phyloP scores from a whole-genome alignment of 495 filamentous ascomycete species.

The Aspergillus sparsus region DNA sequence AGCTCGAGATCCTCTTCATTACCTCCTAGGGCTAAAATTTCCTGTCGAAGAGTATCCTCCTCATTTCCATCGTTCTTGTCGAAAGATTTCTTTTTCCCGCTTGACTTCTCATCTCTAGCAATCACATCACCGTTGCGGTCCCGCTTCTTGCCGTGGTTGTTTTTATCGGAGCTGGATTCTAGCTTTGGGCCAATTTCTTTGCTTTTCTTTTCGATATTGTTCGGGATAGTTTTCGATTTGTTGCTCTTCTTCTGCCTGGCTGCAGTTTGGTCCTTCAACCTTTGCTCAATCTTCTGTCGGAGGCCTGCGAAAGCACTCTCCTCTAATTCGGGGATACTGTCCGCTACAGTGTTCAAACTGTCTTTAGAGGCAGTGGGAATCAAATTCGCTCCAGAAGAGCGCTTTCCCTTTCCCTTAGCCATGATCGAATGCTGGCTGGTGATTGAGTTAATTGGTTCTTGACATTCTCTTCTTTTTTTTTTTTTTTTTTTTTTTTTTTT shows the following conservation, averaged over 20 bases:
- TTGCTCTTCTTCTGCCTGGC: slow-evolving; percentile 50
- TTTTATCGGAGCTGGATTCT: slow-evolving; percentile 40
- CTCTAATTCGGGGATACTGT: slow-evolving; percentile 52
- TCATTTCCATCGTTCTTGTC: slow-evolving; percentile 27
- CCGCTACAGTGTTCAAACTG: slow-evolving; percentile 25
- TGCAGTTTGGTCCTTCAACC: slow-evolving; percentile 49
- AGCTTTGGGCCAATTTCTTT: slow-evolving; percentile 33
- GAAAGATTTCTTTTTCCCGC: slow-evolving; percentile 28
- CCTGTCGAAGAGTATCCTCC: slow-evolving; percentile 57
- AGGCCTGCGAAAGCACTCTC: slow-evolving; percentile 62
- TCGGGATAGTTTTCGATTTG: slow-evolving; percentile 27
- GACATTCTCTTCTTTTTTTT: slow-evolving; percentile 25
- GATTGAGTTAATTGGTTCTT: slow-evolving; percentile 16
- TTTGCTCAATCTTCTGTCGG: slow-evolving; percentile 64
- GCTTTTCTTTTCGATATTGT: slow-evolving; percentile 29
- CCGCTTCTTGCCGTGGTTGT: slow-evolving; percentile 49
- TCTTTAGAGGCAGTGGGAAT: slow-evolving; percentile 24
- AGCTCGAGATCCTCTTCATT: slow-evolving; percentile 73
- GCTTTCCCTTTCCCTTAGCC: slow-evolving; percentile 47
- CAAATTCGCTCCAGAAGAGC: slow-evolving; percentile 38
- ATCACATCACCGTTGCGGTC: slow-evolving; percentile 55
- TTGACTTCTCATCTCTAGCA: slow-evolving; percentile 35
- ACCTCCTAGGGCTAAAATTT: slow-evolving; percentile 75
- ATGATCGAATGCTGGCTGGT: slow-evolving; percentile 28
- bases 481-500: slow-evolving; percentile 32